Evolutionary conservation across 2,329 filamentous ascomycete species (phyloP), one percentile per base, ranked within the genome.

Genomic region (Colletotrichum musae): DNA sequence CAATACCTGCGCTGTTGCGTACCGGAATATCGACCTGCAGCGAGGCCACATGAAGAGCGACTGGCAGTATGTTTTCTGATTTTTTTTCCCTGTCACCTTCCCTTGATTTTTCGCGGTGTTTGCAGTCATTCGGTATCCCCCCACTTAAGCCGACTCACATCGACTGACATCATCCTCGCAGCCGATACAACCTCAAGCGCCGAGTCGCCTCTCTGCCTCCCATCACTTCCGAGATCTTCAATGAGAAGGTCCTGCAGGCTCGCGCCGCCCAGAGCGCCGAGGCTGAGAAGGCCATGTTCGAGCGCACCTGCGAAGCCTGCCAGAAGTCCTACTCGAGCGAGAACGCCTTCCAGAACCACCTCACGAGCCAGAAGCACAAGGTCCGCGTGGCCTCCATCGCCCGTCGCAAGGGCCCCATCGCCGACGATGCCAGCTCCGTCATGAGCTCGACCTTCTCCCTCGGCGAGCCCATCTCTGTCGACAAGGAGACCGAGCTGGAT

Each of bases 1-100:
- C 90, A 99, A 98, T 82, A 96, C 95, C 68, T 99, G 96, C 79
- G 94, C 97, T 80, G 95, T 99, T 75, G 96, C 95, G 60, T 99
- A 98, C 83, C 92, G 95, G 73, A 94, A 94, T 78, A 94, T 93
- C 80, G 95, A 98, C 78, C 87, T 97, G 65, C 96, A 99, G 83
- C 92, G 96, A 79, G 91, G 90, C 45, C 96, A 99, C 80, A 99
- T 99, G 96, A 94, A 96, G 81, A 96, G 92, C 75, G 96, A 99
- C 84, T 99, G 96, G 96, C 95, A 99, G 93, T 96, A 87, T 84
- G 93, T 91, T 62, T 59, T 57, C 28, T 71, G 39, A 41, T 57
- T 57, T 67, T 24, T 60, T 68, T 36, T 59, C 16, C 43, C n/a
- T 7, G 32, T 24, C 18, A 28, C 28, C 52, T 60, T 7, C n/a